Conservation (phyloP, 2,329 filamentous ascomycete species). For the Aschersonia sp. region DNA sequence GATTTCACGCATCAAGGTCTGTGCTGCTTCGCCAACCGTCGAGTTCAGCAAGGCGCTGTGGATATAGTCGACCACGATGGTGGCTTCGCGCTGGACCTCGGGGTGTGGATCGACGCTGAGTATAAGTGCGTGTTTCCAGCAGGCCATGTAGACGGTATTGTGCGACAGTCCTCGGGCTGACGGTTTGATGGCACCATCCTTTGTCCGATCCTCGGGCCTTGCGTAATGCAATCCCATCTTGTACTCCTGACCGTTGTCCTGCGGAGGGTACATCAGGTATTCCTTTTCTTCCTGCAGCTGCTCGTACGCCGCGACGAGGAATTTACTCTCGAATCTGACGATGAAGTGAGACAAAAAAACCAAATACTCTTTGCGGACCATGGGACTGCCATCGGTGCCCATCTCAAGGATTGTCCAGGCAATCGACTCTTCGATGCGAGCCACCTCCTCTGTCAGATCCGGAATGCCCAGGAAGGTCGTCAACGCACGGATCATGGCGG, state of each 20-base stretch:
- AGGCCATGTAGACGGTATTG: constrained; percentile 82
- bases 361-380: constrained; percentile 85
- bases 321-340: constrained; percentile 80
- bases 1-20: constrained; percentile 63
- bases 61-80: constrained; percentile 74
- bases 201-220: constrained; percentile 37
- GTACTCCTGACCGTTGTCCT: constrained; percentile 40
- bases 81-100: constrained; percentile 77
- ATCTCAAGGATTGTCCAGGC: constrained; percentile 82
- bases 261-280: constrained; percentile 41
- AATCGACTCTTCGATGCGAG: constrained; percentile 79
- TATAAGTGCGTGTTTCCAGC: constrained; percentile 88
- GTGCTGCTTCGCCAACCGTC: constrained; percentile 54
- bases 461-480: constrained; percentile 90
- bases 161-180: constrained; percentile 51
- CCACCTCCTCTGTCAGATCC: constrained; percentile 81
- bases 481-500: constrained; percentile 85
- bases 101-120: constrained; percentile 90
- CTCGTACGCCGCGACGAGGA: constrained; percentile 83
- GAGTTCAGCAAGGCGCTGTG: constrained; percentile 68
- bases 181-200: constrained; percentile 42
- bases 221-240: constrained; percentile 51
- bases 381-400: constrained; percentile 83
- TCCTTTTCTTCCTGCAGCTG: constrained; percentile 75
- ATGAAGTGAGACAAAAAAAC: constrained; percentile 92